These are phyloP conservation scores for Lobosporangium transversale DNA, from an alignment of 192 early-diverging fungal species.

Conservation along the genomic window DNA sequence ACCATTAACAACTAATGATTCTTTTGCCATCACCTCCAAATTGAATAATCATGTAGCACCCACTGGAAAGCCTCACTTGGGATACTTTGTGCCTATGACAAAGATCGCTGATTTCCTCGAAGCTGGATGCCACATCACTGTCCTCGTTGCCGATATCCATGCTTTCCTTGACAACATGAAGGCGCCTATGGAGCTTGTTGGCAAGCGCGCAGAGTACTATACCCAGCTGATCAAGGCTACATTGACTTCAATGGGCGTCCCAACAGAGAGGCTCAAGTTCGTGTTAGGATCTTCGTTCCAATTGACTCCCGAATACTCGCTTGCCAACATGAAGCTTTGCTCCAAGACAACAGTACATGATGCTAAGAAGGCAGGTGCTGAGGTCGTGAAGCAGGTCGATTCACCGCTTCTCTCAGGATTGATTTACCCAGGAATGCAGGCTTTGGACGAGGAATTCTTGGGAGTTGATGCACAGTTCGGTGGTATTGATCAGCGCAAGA, in stretches of 20 bases:
- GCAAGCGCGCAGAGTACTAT: constrained; percentile 92
- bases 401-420: constrained; percentile 90
- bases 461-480: constrained; percentile 95
- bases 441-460: constrained; percentile 97
- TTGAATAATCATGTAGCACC: no score
- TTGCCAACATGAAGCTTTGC: constrained; percentile 91
- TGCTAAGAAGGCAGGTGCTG: constrained; percentile 97
- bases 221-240: constrained; percentile 89
- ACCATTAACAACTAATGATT: neutral
- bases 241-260: constrained; percentile 93
- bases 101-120: constrained; percentile 97
- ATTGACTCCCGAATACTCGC: constrained; percentile 85
- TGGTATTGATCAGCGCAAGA: constrained; percentile 99
- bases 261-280: constrained; percentile 92
- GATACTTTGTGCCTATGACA: constrained; percentile 97
- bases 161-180: constrained; percentile 99
- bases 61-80: constrained; percentile 96
- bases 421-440: constrained; percentile 97
- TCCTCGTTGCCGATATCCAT: constrained; percentile 96
- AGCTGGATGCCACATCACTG: constrained; percentile 84
- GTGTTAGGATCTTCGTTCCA: constrained; percentile 91
- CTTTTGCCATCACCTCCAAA: no score
- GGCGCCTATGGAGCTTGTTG: constrained; percentile 91
- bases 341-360: constrained; percentile 92
- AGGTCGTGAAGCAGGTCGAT: constrained; percentile 97